Conservation (phyloP, 2,329 filamentous ascomycete genomes). For the Arthrobotrys megalospora region DNA sequence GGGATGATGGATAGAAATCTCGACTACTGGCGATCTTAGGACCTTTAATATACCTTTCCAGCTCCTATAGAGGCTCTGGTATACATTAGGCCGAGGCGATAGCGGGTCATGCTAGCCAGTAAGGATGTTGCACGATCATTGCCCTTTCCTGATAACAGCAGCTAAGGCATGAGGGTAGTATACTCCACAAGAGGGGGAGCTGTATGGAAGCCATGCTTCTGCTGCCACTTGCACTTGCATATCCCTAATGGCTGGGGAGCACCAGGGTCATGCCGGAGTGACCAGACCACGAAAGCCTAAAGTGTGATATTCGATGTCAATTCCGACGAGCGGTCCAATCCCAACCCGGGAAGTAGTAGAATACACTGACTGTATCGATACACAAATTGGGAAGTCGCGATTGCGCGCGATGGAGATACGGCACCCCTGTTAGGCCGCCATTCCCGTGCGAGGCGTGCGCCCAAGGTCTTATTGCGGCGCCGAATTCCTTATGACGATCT, state of each 20-base stretch:
- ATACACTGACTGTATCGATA: constrained; percentile 8
- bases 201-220: constrained; percentile 34
- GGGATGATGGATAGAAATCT: constrained; percentile 37
- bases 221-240: constrained; percentile 25
- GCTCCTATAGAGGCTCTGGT: constrained; percentile 25
- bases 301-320: constrained; percentile 41
- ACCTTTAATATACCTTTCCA: constrained; percentile 47
- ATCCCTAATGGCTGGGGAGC: constrained; percentile 28
- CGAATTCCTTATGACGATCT: constrained; percentile 44
- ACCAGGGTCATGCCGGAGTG: constrained; percentile 31
- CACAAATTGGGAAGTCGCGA: constrained; percentile 58
- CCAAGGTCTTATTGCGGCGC: constrained; percentile 24
- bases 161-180: constrained; percentile 34
- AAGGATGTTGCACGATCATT: constrained; percentile 55
- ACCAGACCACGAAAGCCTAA: constrained; percentile 47
- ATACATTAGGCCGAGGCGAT: constrained; percentile 35
- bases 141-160: constrained; percentile 57
- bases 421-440: constrained; percentile 60
- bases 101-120: constrained; percentile 19
- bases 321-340: constrained; percentile 43
- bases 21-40: constrained; percentile 38
- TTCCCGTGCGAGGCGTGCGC: constrained; percentile 53
- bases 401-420: constrained; percentile 45
- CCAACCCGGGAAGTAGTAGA: constrained; percentile 59
- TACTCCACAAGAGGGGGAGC: constrained; percentile 37